A percentile compares a stretch with the other conserved stretches of the same genome.
Evolutionary conservation across 192 early-diverging fungal species (phyloP).

Genomic region (Backusella psychrophila): DNA sequence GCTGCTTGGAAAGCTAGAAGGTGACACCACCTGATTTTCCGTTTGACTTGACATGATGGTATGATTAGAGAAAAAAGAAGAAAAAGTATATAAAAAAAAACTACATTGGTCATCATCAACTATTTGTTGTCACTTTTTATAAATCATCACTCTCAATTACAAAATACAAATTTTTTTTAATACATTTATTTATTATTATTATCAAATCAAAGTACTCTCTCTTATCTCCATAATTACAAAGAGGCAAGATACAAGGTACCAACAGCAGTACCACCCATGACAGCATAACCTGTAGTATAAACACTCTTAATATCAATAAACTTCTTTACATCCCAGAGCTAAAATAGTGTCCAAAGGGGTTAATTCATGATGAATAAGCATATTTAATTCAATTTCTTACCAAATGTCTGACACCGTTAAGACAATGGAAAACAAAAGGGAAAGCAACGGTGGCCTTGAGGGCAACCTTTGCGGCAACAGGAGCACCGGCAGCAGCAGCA

Average conservation of each 20-base stretch:
- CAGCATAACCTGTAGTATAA: conserved; percentile 76
- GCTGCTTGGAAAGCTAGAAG: neutral
- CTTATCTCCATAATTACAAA: conserved; percentile 17
- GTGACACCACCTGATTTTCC: neutral
- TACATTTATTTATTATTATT: neutral
- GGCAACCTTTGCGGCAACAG: conserved; percentile 62
- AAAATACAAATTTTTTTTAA: neutral
- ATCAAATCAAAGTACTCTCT: neutral
- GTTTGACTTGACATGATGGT: neutral
- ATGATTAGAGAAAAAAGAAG: neutral
- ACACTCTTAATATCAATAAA: conserved; percentile 76
- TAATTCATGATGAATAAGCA: neutral
- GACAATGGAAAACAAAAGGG: conserved; percentile 79
- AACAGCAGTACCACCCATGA: conserved; percentile 48
- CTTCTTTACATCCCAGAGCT: conserved; percentile 82
- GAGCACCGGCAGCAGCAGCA: conserved; percentile 62
- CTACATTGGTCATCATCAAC: neutral
- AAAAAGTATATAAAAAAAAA: neutral
- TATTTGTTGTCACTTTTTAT: no score
- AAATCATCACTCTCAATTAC: neutral
- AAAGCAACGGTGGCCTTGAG: conserved; percentile 70
- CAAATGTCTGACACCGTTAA: conserved; percentile 90
- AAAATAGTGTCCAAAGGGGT: neutral
- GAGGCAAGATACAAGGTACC: conserved; percentile 30
- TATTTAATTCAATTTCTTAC: conserved; percentile 32